phyloP scores from a whole-genome alignment of 2,329 filamentous ascomycete species.

The Passalora sequoiae region DNA sequence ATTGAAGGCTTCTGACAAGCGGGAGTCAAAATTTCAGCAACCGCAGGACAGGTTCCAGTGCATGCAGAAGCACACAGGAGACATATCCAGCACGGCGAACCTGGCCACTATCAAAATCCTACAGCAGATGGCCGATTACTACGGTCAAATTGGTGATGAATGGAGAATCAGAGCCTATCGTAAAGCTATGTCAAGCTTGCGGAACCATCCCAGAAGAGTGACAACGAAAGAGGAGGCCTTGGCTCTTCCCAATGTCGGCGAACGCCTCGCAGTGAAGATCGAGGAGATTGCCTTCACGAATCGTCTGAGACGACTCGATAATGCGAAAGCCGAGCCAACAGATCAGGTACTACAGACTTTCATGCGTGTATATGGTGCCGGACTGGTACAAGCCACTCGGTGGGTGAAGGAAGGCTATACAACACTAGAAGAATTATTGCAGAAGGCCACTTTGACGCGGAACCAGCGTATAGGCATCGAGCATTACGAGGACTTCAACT shows the following conservation, averaged over 20 bases:
- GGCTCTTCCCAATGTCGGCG: conserved; percentile 63
- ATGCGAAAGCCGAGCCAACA: conserved; percentile 61
- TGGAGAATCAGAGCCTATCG: conserved; percentile 75
- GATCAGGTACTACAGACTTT: conserved; percentile 64
- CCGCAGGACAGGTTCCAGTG: conserved; percentile 49
- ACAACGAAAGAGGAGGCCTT: conserved; percentile 64
- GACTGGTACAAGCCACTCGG: conserved; percentile 61
- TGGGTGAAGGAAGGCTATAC: conserved; percentile 73
- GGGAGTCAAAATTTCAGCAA: conserved; percentile 19
- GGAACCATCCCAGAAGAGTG: conserved; percentile 60
- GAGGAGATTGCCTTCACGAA: conserved; percentile 80
- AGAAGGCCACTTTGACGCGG: conserved; percentile 57
- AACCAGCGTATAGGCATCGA: conserved; percentile 73
- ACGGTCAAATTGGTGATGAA: conserved; percentile 66
- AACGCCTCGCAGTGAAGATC: conserved; percentile 73
- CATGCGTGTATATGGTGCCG: conserved; percentile 64
- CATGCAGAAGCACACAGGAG: conserved; percentile 53
- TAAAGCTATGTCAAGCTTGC: conserved; percentile 68
- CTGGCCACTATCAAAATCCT: conserved; percentile 68
- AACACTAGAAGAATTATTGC: conserved; percentile 65
- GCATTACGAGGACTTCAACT: conserved; percentile 72
- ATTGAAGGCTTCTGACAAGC: conserved; percentile 17
- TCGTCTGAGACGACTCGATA: conserved; percentile 65
- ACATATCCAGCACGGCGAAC: conserved; percentile 60
- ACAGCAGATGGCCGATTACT: conserved; percentile 73